Conservation (phyloP, 2,329 filamentous ascomycete species). For the Chalaropsis ovoidea region DNA sequence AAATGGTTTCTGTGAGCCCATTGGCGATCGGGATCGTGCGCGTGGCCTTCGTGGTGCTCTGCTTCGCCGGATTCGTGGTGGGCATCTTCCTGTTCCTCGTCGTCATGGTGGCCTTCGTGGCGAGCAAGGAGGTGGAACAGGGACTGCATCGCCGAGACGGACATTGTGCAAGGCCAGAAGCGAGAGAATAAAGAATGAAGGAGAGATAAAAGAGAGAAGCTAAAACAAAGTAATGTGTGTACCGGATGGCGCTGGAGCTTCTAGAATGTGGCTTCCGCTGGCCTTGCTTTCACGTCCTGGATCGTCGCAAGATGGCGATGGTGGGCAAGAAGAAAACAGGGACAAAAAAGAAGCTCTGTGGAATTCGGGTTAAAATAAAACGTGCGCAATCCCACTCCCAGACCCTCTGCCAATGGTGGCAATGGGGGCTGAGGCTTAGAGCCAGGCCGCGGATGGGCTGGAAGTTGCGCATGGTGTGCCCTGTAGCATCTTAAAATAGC, state of each 20-base stretch:
- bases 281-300: background rate
- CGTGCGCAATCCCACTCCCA: background rate
- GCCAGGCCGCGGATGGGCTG: background rate
- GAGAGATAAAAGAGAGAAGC: background rate
- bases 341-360: background rate
- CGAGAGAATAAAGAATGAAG: background rate
- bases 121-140: conserved; percentile 16
- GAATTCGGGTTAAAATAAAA: conserved; percentile 8
- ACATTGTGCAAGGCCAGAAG: conserved; percentile 9
- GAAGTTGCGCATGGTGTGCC: background rate
- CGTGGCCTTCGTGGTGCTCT: conserved; percentile 12
- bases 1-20: conserved; percentile 24
- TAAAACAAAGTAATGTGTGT: background rate
- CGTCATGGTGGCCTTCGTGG: conserved; percentile 24
- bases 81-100: conserved; percentile 16
- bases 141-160: background rate
- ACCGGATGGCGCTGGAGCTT: background rate
- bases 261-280: background rate
- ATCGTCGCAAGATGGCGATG: conserved; percentile 15
- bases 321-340: conserved; percentile 13
- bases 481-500: background rate
- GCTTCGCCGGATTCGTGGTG: background rate
- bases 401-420: background rate
- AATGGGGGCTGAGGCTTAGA: background rate
- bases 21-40: conserved; percentile 20